Evolutionary conservation across 2,329 filamentous ascomycete genomes (phyloP).

Genomic region (Pseudocercospora cruenta): DNA sequence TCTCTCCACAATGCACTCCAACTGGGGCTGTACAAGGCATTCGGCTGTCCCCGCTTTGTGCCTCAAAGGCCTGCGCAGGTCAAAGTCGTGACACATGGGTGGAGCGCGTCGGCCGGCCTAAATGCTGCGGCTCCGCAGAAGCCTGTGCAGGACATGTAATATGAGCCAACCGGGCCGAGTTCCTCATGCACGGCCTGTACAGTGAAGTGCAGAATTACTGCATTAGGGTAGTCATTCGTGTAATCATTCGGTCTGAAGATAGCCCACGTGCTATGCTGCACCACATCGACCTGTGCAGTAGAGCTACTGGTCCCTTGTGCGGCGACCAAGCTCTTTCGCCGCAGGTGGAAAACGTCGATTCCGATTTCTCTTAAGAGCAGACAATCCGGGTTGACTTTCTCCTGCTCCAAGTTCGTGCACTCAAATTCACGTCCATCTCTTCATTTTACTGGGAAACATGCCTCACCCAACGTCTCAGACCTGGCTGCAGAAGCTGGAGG

Average conservation of each 20-base stretch:
- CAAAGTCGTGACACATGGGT: background rate
- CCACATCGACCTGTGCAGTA: background rate
- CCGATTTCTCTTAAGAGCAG: background rate
- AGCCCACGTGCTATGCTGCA: background rate
- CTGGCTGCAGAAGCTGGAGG: constrained; percentile 28
- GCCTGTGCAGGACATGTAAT: constrained; percentile 3
- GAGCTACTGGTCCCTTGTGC: background rate
- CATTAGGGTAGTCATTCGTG: background rate
- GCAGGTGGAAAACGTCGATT: background rate
- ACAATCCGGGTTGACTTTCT: background rate
- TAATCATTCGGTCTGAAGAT: background rate
- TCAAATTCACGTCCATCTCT: background rate
- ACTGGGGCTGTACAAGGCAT: background rate
- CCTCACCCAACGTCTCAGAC: constrained; percentile 20
- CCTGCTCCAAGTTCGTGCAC: background rate
- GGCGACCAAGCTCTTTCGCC: background rate
- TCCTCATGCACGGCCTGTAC: background rate
- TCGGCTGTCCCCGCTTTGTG: constrained; percentile 7
- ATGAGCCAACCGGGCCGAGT: background rate
- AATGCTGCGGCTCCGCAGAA: background rate
- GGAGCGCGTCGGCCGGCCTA: background rate
- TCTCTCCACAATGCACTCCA: background rate
- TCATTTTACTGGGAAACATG: constrained; percentile 4
- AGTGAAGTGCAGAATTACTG: background rate
- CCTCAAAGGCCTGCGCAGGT: constrained; percentile 1